Percentiles rank a stretch among this genome's conserved stretches.
Evolutionary conservation across 805 yeast genomes (phyloP).

Genomic region (Lachancea waltii): DNA sequence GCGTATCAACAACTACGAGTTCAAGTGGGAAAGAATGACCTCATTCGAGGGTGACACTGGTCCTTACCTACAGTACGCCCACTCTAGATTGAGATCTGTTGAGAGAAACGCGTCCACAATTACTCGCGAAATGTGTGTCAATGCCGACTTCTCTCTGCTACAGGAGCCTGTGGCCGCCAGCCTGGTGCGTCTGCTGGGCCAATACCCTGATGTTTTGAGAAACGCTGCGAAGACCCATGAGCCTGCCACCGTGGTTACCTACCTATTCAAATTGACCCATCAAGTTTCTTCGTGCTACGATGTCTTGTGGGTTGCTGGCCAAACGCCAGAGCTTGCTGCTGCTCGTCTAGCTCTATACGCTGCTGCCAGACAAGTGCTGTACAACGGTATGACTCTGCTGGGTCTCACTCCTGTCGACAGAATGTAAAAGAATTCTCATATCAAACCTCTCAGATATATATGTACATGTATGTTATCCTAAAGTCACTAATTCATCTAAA

Average conservation of each 20-base stretch:
- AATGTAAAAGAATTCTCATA: constrained; percentile 53
- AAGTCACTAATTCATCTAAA: too few relatives aligned
- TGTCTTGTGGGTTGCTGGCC: constrained; percentile 95
- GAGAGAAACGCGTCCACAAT: constrained; percentile 70
- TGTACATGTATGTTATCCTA: too few relatives aligned
- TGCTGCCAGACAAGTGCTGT: constrained; percentile 81
- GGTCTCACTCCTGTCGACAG: constrained; percentile 98
- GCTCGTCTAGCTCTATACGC: constrained; percentile 91
- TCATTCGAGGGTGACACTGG: constrained; percentile 99
- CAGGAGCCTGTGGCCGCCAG: constrained; percentile 64
- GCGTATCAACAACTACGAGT: constrained; percentile 91
- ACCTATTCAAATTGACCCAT: constrained; percentile 85
- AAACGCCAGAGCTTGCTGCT: constrained; percentile 72
- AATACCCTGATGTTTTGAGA: constrained; percentile 85
- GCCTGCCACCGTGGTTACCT: constrained; percentile 92
- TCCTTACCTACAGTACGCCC: constrained; percentile 97
- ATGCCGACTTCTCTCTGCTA: constrained; percentile 55
- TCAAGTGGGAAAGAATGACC: constrained; percentile 97
- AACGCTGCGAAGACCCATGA: constrained; percentile 79
- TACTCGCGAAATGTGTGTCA: constrained; percentile 35
- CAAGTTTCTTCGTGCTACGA: constrained; percentile 95
- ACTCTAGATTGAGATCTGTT: constrained; percentile 91
- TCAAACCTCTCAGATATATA: too few relatives aligned
- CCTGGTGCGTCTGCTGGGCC: constrained; percentile 72
- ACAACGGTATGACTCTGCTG: constrained; percentile 81